Percentiles rank a stretch among this genome's conserved stretches.
Evolutionary conservation across 176 grass and related monocot species (phyloP).

Genomic region (Oryza meridionalis): DNA sequence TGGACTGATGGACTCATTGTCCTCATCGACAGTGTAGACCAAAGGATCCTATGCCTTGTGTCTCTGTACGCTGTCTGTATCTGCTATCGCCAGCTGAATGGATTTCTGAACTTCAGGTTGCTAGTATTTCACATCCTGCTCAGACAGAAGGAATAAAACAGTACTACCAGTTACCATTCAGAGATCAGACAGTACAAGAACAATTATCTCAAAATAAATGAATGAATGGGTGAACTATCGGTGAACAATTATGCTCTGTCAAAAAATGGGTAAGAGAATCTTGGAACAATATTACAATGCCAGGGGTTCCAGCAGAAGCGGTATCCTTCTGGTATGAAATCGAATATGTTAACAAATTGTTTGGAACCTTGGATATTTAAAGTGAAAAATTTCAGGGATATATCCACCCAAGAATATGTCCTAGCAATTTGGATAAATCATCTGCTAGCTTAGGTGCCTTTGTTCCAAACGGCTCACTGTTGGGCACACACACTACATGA

Average conservation of each 20-base stretch:
- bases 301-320: neutral
- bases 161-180: neutral
- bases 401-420: neutral
- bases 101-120: neutral
- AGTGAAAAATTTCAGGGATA: no score
- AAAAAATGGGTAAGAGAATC: conserved; percentile 9
- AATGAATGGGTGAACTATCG: no score
- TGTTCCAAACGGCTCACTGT: neutral
- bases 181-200: neutral
- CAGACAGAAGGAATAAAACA: neutral
- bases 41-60: neutral
- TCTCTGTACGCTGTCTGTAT: neutral
- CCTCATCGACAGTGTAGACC: neutral
- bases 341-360: neutral
- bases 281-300: neutral
- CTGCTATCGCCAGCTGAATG: neutral
- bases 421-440: neutral
- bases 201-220: neutral
- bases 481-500: neutral
- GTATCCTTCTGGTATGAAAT: no score
- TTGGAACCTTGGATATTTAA: neutral
- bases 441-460: no score
- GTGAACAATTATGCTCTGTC: neutral
- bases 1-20: neutral
- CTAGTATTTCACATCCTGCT: neutral